Evolutionary conservation across 1,139 yeast genomes (phyloP).

Genomic region (Blastobotrys illinoisensis): DNA sequence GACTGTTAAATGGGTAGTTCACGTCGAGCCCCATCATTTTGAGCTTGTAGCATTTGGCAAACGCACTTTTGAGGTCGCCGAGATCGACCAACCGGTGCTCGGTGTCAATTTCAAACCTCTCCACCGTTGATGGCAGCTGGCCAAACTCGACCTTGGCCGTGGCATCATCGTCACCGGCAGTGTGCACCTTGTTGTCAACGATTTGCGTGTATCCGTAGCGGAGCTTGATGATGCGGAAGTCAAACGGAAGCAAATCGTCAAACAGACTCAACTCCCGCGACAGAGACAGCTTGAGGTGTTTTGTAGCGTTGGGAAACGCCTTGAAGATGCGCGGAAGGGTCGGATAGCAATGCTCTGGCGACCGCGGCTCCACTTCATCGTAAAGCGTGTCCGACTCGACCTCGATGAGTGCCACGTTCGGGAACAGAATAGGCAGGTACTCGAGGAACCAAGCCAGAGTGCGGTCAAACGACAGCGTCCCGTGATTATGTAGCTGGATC

Average conservation of each 20-base stretch:
- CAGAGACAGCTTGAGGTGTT: constrained; percentile 9
- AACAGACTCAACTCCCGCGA: constrained; percentile 9
- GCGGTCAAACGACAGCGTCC: constrained; percentile 7
- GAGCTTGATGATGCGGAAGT: constrained; percentile 9
- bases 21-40: constrained; percentile 10
- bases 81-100: constrained; percentile 11
- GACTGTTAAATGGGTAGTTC: constrained; percentile 9
- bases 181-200: constrained; percentile 1
- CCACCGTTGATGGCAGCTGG: constrained; percentile 5
- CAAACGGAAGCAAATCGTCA: constrained; percentile 4
- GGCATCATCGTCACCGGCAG: constrained; percentile 10
- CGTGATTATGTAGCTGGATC: background rate
- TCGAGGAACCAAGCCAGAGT: constrained; percentile 10
- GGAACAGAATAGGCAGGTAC: constrained; percentile 1
- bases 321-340: constrained; percentile 6
- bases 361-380: constrained; percentile 3
- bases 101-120: constrained; percentile 11
- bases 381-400: constrained; percentile 10
- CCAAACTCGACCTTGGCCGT: constrained; percentile 9
- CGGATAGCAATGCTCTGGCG: background rate
- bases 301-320: constrained; percentile 5
- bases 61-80: constrained; percentile 7
- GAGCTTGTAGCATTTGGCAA: constrained; percentile 2
- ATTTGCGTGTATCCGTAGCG: constrained; percentile 11
- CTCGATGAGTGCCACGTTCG: constrained; percentile 8